phyloP scores from a whole-genome alignment of 441 rosid genomes.

The Geranium incanum region DNA sequence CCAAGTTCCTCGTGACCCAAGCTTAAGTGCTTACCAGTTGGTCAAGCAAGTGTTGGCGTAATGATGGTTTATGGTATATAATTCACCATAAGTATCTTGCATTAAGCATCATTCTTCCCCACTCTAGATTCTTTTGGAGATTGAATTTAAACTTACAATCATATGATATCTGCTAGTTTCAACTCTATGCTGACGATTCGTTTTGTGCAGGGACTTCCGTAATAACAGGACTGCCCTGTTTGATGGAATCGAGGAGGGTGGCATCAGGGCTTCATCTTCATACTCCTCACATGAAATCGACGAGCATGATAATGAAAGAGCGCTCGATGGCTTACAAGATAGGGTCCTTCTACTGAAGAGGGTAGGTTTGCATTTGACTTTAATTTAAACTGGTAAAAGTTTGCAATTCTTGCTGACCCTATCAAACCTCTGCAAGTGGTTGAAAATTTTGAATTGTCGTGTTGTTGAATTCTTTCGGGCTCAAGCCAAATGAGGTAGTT shows the following conservation, averaged over 20 bases:
- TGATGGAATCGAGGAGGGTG: conserved; percentile 97
- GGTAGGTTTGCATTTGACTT: conserved; percentile 43
- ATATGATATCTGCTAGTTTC: conserved; percentile 3
- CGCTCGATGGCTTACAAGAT: conserved; percentile 85
- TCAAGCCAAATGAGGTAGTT: too few relatives aligned
- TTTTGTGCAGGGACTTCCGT: conserved; percentile 57
- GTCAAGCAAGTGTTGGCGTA: not conserved
- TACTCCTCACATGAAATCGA: conserved; percentile 77
- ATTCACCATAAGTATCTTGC: not conserved
- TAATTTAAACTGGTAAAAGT: not conserved
- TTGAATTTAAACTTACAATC: not conserved
- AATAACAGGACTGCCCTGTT: conserved; percentile 63
- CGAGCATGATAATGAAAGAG: conserved; percentile 90
- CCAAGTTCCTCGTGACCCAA: too few relatives aligned
- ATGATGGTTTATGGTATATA: not conserved
- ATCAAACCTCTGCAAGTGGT: not conserved
- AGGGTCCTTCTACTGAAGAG: conserved; percentile 77
- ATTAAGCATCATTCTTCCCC: not conserved
- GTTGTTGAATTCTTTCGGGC: not conserved
- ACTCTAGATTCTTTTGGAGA: not conserved
- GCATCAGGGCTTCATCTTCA: conserved; percentile 74
- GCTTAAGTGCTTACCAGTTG: not conserved
- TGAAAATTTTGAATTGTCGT: too few relatives aligned
- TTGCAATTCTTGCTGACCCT: not conserved
- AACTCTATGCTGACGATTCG: conserved; percentile 12